Conservation (phyloP, 805 yeast genomes). For the Suhomyces kilbournensis region DNA sequence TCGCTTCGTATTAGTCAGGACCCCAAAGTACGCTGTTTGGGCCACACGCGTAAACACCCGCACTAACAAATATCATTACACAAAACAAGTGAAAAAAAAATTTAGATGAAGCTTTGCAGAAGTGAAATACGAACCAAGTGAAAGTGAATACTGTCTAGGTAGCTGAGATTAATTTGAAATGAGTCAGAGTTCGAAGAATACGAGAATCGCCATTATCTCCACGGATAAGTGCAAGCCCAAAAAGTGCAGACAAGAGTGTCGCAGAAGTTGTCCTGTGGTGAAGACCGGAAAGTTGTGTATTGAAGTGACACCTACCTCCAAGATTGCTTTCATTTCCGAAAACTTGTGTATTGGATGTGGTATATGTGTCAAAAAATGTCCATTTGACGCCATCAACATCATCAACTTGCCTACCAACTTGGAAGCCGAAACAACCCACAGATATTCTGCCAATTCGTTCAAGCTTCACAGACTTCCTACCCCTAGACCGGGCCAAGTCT, state of each 20-base stretch:
- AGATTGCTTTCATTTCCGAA: conserved; percentile 93
- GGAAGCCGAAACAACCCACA: conserved; percentile 88
- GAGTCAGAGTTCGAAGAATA: conserved; percentile 36
- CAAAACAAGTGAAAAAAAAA: conserved; percentile 13
- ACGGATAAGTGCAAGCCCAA: conserved; percentile 96
- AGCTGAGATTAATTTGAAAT: conserved; percentile 9
- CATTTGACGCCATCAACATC: conserved; percentile 94
- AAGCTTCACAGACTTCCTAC: conserved; percentile 95
- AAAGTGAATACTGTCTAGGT: not conserved
- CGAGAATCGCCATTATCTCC: conserved; percentile 95
- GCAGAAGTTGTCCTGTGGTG: conserved; percentile 95
- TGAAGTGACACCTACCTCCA: conserved; percentile 86
- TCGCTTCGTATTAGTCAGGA: conserved; percentile 18
- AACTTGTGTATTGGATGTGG: conserved; percentile 98
- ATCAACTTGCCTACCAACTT: conserved; percentile 95
- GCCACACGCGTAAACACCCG: conserved; percentile 13
- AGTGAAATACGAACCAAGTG: not conserved
- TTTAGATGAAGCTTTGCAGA: not conserved
- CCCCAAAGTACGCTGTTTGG: conserved; percentile 16
- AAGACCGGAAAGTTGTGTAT: conserved; percentile 97
- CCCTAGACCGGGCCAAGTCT: conserved; percentile 98
- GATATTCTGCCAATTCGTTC: conserved; percentile 97
- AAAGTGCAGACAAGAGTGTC: conserved; percentile 97
- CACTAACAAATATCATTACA: conserved; percentile 10
- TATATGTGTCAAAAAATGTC: conserved; percentile 98